phyloP scores from a whole-genome alignment of 805 yeast genomes.

The Candida loeiensis region DNA sequence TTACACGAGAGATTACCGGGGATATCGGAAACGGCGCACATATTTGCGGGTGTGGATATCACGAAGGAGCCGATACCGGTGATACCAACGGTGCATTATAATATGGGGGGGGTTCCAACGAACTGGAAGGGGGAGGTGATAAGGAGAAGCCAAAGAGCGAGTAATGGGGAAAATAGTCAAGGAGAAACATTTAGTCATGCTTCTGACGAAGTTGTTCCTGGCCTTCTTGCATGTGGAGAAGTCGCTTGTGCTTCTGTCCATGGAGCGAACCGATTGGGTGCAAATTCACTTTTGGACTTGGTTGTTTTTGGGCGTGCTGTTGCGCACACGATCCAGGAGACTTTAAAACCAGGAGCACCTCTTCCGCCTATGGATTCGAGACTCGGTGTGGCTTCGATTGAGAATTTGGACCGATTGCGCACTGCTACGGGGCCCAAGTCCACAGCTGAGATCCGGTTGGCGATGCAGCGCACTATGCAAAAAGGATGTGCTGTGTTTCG shows the following conservation, averaged over 20 bases:
- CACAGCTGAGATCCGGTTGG: conserved; percentile 84
- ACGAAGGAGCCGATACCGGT: conserved; percentile 99
- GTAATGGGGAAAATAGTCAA: not conserved
- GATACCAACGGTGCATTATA: conserved; percentile 96
- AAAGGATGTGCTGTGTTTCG: conserved; percentile 95
- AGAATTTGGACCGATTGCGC: conserved; percentile 84
- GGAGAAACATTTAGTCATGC: not conserved
- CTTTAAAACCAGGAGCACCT: conserved; percentile 84
- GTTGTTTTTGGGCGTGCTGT: conserved; percentile 99
- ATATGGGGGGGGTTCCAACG: conserved; percentile 99
- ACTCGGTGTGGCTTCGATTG: conserved; percentile 84
- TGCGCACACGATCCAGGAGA: conserved; percentile 82
- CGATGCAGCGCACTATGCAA: conserved; percentile 96
- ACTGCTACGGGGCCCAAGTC: conserved; percentile 76
- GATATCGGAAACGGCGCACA: conserved; percentile 96
- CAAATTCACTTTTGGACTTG: conserved; percentile 91
- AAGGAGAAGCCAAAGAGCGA: conserved; percentile 47
- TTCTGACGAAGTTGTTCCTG: conserved; percentile 74
- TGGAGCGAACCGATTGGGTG: conserved; percentile 99
- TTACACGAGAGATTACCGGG: conserved; percentile 96
- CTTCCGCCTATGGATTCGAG: conserved; percentile 78
- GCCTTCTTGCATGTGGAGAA: conserved; percentile 96
- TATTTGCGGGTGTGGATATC: conserved; percentile 98
- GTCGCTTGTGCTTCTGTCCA: conserved; percentile 99
- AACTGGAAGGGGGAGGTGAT: conserved; percentile 94